These are phyloP conservation scores for Quercus dentata DNA, from an alignment of 306 rosid genomes.

Conservation along the genomic window DNA sequence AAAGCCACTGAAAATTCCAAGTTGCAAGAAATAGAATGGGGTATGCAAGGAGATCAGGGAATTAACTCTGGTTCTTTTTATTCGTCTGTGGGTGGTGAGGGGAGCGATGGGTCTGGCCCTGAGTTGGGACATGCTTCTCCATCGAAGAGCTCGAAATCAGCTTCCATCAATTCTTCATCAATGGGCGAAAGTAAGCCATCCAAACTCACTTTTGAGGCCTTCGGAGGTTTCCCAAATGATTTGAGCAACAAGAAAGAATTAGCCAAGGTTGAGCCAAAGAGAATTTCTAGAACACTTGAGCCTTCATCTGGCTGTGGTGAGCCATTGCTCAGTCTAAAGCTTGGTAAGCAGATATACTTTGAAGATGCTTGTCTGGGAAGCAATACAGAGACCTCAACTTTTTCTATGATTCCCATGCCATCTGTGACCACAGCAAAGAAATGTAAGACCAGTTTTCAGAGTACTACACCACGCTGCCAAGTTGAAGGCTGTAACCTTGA, in stretches of 20 bases:
- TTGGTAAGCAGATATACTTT: constrained; percentile 80
- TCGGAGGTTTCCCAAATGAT: constrained; percentile 48
- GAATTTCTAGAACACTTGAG: constrained; percentile 47
- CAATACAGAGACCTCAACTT: constrained; percentile 40
- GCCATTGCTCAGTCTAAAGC: constrained; percentile 81
- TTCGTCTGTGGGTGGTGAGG: constrained; percentile 45
- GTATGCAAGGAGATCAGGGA: constrained; percentile 50
- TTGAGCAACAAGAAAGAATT: constrained; percentile 44
- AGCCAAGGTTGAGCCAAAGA: constrained; percentile 36
- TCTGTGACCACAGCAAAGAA: constrained; percentile 41
- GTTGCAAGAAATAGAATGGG: constrained; percentile 47
- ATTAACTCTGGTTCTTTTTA: constrained; percentile 46
- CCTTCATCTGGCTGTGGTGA: constrained; percentile 63
- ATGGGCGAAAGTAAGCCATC: constrained; percentile 65
- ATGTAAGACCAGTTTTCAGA: constrained; percentile 39
- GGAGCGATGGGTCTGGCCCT: constrained; percentile 53
- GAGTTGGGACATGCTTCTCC: constrained; percentile 42
- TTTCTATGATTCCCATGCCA: constrained; percentile 34
- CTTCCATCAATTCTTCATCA: constrained; percentile 69
- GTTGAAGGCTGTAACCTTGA: constrained; percentile 89
- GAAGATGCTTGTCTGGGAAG: constrained; percentile 59
- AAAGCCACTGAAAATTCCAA: constrained; percentile 57
- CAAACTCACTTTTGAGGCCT: constrained; percentile 48
- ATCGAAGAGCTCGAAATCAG: constrained; percentile 68
- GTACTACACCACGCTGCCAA: constrained; percentile 58